phyloP scores from a whole-genome alignment of 371 early-diverging fungal genomes.

The Circinella minor region DNA sequence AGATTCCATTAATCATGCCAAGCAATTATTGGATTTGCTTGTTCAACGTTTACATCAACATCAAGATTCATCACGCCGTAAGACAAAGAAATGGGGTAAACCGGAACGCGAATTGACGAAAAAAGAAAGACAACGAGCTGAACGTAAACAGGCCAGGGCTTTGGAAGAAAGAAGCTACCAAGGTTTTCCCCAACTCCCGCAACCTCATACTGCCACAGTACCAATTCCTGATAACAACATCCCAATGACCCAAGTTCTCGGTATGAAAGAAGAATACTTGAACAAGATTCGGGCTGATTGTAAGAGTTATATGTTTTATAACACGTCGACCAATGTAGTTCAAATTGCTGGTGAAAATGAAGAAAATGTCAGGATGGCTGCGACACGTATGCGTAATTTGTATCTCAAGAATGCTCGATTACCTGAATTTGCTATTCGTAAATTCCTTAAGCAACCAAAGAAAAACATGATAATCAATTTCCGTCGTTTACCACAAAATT shows the following conservation, averaged over 20 bases:
- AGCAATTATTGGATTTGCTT: constrained; percentile 27
- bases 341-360: constrained; percentile 26
- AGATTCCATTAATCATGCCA: constrained; percentile 28
- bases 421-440: constrained; percentile 12
- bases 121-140: constrained; percentile 33
- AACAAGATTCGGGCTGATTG: constrained; percentile 44
- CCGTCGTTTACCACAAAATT: constrained; percentile 25
- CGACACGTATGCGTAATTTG: constrained; percentile 45
- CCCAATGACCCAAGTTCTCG: constrained; percentile 22
- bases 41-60: constrained; percentile 12
- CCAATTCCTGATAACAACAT: constrained; percentile 29
- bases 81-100: constrained; percentile 46
- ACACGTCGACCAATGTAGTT: constrained; percentile 15
- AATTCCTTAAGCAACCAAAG: constrained; percentile 38
- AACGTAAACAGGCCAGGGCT: constrained; percentile 24
- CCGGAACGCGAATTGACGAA: constrained; percentile 48
- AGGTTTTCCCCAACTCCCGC: constrained; percentile 27
- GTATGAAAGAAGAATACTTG: constrained; percentile 38
- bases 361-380: constrained; percentile 26
- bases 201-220: constrained; percentile 31
- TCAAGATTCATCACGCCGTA: constrained; percentile 15
- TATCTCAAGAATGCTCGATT: constrained; percentile 33
- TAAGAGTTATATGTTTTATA: constrained; percentile 40
- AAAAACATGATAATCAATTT: constrained; percentile 21
- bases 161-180: constrained; percentile 38